A percentile compares a stretch with the other conserved stretches of the same genome.
phyloP scores from a whole-genome alignment of 352 stramenopile species.

The Pythium aristosporum region DNA sequence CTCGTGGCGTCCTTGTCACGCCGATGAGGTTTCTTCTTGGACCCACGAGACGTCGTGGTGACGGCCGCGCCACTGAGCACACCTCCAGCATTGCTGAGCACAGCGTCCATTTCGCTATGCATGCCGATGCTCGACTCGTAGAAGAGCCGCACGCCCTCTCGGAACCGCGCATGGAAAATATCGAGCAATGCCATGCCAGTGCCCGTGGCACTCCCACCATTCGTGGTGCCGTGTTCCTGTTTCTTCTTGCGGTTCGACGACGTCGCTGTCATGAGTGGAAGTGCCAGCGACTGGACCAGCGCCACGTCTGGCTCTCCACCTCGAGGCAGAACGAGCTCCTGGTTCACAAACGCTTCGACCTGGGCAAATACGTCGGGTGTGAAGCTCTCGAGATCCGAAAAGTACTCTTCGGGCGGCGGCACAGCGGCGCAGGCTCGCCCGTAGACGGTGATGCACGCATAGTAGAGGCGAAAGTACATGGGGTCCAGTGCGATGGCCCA shows the following conservation, averaged over 20 bases:
- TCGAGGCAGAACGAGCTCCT: conserved; percentile 34
- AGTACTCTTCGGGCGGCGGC: conserved; percentile 53
- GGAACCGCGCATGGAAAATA: conserved; percentile 58
- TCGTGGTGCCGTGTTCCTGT: conserved; percentile 5
- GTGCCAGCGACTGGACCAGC: conserved; percentile 42
- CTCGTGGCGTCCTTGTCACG: conserved; percentile 26
- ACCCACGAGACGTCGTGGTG: conserved; percentile 37
- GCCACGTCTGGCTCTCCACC: conserved; percentile 8
- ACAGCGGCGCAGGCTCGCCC: conserved; percentile 62
- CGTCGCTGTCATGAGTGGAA: conserved; percentile 23
- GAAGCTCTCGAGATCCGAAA: conserved; percentile 54
- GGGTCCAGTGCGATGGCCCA: conserved; percentile 63
- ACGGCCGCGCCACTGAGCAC: conserved; percentile 27
- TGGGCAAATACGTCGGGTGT: conserved; percentile 33
- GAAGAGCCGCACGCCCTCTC: conserved; percentile 72
- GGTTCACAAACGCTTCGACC: conserved; percentile 60
- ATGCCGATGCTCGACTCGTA: conserved; percentile 80
- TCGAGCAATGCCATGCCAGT: conserved; percentile 47
- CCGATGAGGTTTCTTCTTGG: conserved; percentile 28
- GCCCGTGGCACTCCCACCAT: neutral
- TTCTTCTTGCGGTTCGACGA: conserved; percentile 25
- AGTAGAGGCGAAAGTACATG: conserved; percentile 86
- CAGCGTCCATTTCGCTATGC: conserved; percentile 75
- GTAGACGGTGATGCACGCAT: conserved; percentile 68
- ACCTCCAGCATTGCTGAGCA: conserved; percentile 36